Evolutionary conservation across 1,284 basidiomycete genomes (phyloP).

Genomic region (Thelephora terrestris): DNA sequence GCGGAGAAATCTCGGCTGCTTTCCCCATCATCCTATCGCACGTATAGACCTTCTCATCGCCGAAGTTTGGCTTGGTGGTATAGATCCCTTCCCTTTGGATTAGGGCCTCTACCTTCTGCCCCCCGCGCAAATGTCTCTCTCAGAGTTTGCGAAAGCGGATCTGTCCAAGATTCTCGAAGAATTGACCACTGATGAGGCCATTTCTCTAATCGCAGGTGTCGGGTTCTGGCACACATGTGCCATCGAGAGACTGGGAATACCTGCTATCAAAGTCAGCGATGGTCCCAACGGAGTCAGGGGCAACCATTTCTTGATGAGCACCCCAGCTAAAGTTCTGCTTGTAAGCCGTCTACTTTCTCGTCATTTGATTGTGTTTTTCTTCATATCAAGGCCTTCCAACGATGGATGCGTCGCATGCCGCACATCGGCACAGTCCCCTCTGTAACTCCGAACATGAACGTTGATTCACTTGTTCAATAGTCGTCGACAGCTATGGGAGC

Average conservation of each 20-base stretch:
- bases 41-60: too few relatives aligned
- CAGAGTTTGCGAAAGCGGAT: conserved; percentile 56
- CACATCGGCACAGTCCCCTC: conserved; percentile 23
- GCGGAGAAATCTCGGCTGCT: too few relatives aligned
- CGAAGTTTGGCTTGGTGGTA: too few relatives aligned
- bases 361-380: conserved; percentile 38
- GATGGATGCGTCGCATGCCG: not conserved
- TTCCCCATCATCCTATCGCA: too few relatives aligned
- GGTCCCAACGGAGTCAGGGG: conserved; percentile 52
- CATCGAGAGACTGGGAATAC: conserved; percentile 55
- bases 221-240: conserved; percentile 70
- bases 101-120: too few relatives aligned
- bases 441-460: conserved; percentile 23
- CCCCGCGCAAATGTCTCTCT: conserved; percentile 40
- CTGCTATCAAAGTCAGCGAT: conserved; percentile 68
- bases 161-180: conserved; percentile 51
- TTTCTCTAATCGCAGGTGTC: conserved; percentile 58
- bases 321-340: conserved; percentile 50
- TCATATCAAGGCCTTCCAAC: conserved; percentile 26
- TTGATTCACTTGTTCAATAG: conserved; percentile 38
- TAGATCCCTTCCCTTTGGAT: too few relatives aligned
- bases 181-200: conserved; percentile 62
- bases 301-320: conserved; percentile 31
- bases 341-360: not conserved
- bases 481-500: conserved; percentile 61